Base-by-base conservation (phyloP, 306 rosid species). In the Cicer yamashitae region DNA sequence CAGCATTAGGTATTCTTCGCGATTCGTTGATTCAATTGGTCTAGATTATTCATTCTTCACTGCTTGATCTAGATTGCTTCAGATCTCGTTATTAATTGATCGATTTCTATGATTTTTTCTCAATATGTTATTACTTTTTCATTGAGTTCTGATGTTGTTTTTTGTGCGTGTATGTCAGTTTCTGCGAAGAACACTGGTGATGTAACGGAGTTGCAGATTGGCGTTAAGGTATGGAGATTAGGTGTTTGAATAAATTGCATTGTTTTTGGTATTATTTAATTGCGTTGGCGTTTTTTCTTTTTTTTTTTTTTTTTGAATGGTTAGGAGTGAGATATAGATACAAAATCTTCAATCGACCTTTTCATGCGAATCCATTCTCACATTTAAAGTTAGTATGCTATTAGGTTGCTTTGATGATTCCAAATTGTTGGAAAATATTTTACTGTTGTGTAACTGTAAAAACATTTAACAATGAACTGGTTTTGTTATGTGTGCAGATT, bases 151-250 rank as follows among this genome's bases (percentile, higher is more conserved):
- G 52, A 8, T 39, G 0, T 8, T 54, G 40, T 65, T 12, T 10
- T 37, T 1, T 70, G 50, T 71, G 18, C 40, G 39, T 66, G 30
- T 18, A 53, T 17, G 12, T 34, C 70, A 94, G 99, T 81, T 82
- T 87, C 79, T 74, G 92, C 92, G 10, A 90, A 80, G 84, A 86
- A 84, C 71, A 52, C 59, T 0, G 74, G 67, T 7, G 99, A 94
- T 81, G 99, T 94, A 44, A 90, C 85, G 3, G 93, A 88, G 70
- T 83, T 92, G 77, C 98, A 92, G 89, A 90, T 96, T 74, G 98
- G 96, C 54, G 93, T 96, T 66, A 92, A 93, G 99, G 99, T 94
- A 6, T 45, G 34, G 56, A 67, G 13, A 46, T 50, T 14, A 2
- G 2, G 50, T 12, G 7, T 59, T 56, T 38, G 10, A 20, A 54